Evolutionary conservation across 2,329 filamentous ascomycete species (phyloP).

Genomic region (Colletotrichum camelliae): DNA sequence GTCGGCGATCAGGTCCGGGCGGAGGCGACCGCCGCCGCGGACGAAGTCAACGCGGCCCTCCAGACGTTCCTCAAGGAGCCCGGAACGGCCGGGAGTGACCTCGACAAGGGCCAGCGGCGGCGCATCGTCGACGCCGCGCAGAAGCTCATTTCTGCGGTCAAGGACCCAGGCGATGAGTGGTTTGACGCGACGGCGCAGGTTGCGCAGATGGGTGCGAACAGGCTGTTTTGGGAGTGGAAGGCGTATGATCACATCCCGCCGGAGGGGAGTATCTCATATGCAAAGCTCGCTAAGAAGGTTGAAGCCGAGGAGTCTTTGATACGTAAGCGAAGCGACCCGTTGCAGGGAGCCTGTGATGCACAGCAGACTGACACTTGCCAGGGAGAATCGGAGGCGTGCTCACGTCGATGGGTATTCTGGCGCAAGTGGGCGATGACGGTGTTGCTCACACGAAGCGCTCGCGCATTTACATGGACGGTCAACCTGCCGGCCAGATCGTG

Average conservation of each 20-base stretch:
- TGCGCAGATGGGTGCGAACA: constrained; percentile 7
- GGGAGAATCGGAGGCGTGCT: constrained; percentile 8
- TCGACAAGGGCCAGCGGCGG: constrained; percentile 6
- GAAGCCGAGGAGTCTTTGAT: constrained; percentile 33
- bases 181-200: constrained; percentile 7
- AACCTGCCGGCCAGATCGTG: constrained; percentile 3
- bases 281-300: constrained; percentile 32
- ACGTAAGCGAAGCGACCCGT: constrained; percentile 1
- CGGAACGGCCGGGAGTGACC: neutral
- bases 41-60: constrained; percentile 6
- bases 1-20: neutral
- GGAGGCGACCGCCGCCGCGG: constrained; percentile 5
- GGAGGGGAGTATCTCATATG: constrained; percentile 31
- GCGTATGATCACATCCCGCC: constrained; percentile 36
- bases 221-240: constrained; percentile 37
- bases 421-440: constrained; percentile 10
- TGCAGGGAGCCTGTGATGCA: neutral
- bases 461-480: constrained; percentile 3
- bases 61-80: neutral
- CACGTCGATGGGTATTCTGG: constrained; percentile 7
- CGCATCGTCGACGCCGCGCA: constrained; percentile 15
- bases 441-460: constrained; percentile 19
- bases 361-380: neutral
- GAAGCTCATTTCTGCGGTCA: neutral
- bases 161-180: constrained; percentile 14